Conservation (phyloP, 2,329 filamentous ascomycete genomes). For the Myriosclerotinia duriaeana region DNA sequence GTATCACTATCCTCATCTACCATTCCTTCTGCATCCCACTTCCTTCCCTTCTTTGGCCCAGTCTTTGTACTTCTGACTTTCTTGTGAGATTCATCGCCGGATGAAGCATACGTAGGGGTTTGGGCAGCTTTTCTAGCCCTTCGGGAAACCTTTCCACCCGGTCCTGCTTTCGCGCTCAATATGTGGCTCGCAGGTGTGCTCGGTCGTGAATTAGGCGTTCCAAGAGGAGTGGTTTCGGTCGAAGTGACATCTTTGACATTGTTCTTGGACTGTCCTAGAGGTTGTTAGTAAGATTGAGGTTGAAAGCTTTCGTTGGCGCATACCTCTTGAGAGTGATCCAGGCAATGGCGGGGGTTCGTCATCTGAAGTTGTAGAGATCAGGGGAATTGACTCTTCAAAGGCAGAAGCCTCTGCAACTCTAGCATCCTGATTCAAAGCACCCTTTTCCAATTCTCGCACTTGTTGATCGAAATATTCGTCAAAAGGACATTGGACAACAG, state of each 20-base stretch:
- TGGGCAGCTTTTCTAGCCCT: conserved; percentile 73
- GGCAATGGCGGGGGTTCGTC: conserved; percentile 54
- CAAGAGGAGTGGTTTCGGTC: conserved; percentile 64
- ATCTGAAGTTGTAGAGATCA: conserved; percentile 30
- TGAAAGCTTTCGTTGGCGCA: not conserved
- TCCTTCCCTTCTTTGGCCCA: conserved; percentile 76
- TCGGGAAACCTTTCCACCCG: conserved; percentile 74
- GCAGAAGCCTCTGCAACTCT: conserved; percentile 34
- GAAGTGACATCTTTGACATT: conserved; percentile 38
- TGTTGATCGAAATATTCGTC: conserved; percentile 95
- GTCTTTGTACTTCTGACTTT: conserved; percentile 58
- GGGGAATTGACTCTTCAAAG: conserved; percentile 32
- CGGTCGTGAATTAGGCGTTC: conserved; percentile 76
- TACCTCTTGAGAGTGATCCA: conserved; percentile 38
- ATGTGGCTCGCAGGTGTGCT: conserved; percentile 71
- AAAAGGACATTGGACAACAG: conserved; percentile 79
- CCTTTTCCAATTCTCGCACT: conserved; percentile 73
- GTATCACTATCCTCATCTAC: conserved; percentile 77
- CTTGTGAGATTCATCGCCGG: conserved; percentile 73
- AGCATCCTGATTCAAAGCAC: conserved; percentile 43
- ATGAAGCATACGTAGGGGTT: conserved; percentile 62
- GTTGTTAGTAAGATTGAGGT: conserved; percentile 7
- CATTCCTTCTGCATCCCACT: conserved; percentile 87
- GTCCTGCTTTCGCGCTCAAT: conserved; percentile 70
- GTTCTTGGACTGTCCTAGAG: conserved; percentile 35